Percentiles rank a stretch among this genome's conserved stretches.
phyloP scores from a whole-genome alignment of 2,329 filamentous ascomycete species.

The Aspergillus sp. region DNA sequence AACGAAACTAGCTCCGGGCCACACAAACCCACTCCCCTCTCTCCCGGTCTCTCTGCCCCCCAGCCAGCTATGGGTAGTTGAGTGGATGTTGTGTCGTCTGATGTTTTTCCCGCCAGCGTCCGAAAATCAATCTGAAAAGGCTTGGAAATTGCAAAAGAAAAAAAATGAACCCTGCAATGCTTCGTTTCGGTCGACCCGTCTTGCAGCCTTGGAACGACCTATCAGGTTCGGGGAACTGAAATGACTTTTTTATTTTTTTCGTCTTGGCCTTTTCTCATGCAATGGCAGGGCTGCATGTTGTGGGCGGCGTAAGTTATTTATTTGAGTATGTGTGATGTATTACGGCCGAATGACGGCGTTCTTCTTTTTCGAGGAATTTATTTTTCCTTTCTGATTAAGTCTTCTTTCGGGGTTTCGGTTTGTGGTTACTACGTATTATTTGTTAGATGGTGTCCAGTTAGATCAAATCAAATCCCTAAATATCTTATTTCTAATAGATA shows the following conservation, averaged over 20 bases:
- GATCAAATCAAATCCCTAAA: too few relatives aligned
- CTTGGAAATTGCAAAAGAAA: too few relatives aligned
- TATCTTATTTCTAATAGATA: too few relatives aligned
- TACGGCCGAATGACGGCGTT: neutral
- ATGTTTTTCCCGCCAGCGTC: slow-evolving; percentile 17
- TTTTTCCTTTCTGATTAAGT: neutral
- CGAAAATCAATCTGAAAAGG: neutral
- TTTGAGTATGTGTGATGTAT: neutral
- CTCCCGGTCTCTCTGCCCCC: too few relatives aligned
- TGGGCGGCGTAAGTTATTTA: neutral
- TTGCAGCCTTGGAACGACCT: slow-evolving; percentile 16
- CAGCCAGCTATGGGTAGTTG: too few relatives aligned
- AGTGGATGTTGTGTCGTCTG: slow-evolving; percentile 14
- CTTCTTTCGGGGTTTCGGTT: neutral
- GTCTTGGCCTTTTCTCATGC: slow-evolving; percentile 13
- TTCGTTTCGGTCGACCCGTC: slow-evolving; percentile 21
- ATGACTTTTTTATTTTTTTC: too few relatives aligned
- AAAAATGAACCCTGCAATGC: slow-evolving; percentile 17
- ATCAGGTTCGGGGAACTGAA: slow-evolving; percentile 17
- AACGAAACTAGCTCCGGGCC: too few relatives aligned
- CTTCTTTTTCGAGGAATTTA: neutral
- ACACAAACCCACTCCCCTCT: too few relatives aligned
- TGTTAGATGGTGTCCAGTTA: too few relatives aligned
- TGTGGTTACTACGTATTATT: too few relatives aligned
- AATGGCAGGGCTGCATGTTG: slow-evolving; percentile 21